These are phyloP conservation scores for Corylus avellana DNA, from an alignment of 306 rosid genomes.

Conservation along the genomic window DNA sequence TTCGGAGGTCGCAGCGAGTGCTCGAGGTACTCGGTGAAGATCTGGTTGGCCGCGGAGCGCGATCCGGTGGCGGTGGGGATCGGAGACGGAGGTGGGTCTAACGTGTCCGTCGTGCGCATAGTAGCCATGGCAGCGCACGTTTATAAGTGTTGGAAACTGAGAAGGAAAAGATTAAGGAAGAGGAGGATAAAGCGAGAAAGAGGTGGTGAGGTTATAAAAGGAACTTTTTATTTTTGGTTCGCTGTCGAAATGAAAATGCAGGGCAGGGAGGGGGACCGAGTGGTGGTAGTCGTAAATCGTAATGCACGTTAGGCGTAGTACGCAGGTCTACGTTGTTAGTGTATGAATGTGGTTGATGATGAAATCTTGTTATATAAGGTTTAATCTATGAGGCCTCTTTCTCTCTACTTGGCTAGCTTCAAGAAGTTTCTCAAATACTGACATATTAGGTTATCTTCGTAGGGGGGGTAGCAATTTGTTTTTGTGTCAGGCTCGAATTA, in stretches of 20 bases:
- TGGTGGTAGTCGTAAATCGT: constrained; percentile 29
- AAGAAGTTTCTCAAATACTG: too few species aligned
- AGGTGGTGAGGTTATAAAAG: not conserved
- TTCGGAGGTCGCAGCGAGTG: constrained; percentile 47
- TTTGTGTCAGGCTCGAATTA: too few species aligned
- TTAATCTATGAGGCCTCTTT: too few species aligned
- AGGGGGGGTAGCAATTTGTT: too few species aligned
- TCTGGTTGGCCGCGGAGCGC: constrained; percentile 63
- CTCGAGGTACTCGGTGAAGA: constrained; percentile 57
- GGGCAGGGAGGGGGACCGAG: constrained; percentile 15
- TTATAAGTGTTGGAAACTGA: not conserved
- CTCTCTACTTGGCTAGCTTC: too few species aligned
- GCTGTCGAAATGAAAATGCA: constrained; percentile 12
- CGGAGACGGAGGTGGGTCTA: constrained; percentile 69
- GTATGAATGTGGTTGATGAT: not conserved
- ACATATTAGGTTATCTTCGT: too few species aligned
- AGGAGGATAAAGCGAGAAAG: not conserved
- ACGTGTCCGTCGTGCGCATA: constrained; percentile 27
- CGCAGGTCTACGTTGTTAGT: constrained; percentile 33
- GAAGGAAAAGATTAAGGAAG: not conserved
- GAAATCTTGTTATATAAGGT: not conserved
- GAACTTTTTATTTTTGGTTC: not conserved
- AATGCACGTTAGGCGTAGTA: constrained; percentile 37
- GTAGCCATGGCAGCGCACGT: constrained; percentile 32
- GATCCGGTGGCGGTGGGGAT: constrained; percentile 74